Evolutionary conservation across 1,284 basidiomycete species (phyloP), one percentile per base, ranked within the genome.

Genomic region (Austroboletus novae-zelandiae): DNA sequence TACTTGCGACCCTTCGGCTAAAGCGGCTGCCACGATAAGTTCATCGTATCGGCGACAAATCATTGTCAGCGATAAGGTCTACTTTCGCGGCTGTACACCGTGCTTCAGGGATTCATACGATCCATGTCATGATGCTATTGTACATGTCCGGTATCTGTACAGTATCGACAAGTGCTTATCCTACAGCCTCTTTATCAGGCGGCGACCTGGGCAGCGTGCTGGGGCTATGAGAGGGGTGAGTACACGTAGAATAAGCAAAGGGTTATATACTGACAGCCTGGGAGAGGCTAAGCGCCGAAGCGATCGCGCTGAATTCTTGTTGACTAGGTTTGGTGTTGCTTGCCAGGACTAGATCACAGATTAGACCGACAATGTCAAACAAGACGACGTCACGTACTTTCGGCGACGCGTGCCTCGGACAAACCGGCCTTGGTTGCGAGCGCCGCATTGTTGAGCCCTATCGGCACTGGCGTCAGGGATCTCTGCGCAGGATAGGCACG

Each of bases 221-320:
- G 1, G 8, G 50, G n/a, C 57, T 58, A 14, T 9, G 20, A 14
- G 11, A 25, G 39, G 5, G 23, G 13, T 5, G 15, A 13, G 25
- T 5, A 29, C 1, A n/a, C 2, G 34, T 30, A 9, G 25, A 39
- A 43, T 56, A 39, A 18, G 9, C 27, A 32, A 5, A 15, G 18
- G 15, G 18, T 6, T 4, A 6, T 5, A 9, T 7, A 64, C 58
- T 50, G 15, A 63, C 65, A 10, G 43, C 0, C 30, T 8, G 46
- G 20, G 65, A 70, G 61, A 85, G 76, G 42, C 63, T 70, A 36
- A 86, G 70, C 9, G 61, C 76, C 0, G 18, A 25, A 1, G 80
- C 78, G 54, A 86, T 74, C 17, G 68, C 67, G 49, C 72, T 64
- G 67, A 83, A 85, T 64, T 86, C 83, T 0, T 57, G 61, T 7